Evolutionary conservation across 2,329 filamentous ascomycete species (phyloP), one percentile per base, ranked within the genome.

Genomic region (Ophiostoma montium): DNA sequence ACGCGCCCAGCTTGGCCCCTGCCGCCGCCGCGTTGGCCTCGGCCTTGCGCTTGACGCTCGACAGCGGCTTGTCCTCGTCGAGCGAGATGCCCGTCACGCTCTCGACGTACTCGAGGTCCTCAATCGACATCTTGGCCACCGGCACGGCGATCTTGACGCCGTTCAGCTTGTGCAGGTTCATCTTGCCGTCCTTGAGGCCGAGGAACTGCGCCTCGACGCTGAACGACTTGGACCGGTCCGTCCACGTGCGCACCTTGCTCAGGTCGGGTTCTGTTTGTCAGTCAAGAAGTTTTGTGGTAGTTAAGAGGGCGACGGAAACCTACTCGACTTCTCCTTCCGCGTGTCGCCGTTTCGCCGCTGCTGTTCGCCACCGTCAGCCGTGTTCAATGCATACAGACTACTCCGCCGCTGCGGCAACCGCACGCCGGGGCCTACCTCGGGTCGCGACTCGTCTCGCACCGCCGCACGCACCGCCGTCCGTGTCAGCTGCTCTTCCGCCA

Each of bases 141-240:
- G 92, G 92, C 4, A 98, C 92, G 9, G 92, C 92, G 65, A 98
- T 98, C 66, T 96, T 96, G 59, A 98, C 88, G 35, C 92, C 92
- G 62, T 98, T 98, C 67, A 87, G 76, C 69, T 98, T 98, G 70
- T 98, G 92, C 19, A 98, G 72, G 65, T 98, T 94, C 56, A 98
- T 94, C 66, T 96, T 53, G 55, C 89, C 87, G 62, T 96, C 92
- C 63, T 87, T 87, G 47, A 96, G 75, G 27, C 88, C 90, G 47
- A 98, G 78, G 61, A 96, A 98, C 62, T 98, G 87, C 15, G 92
- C 92, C 57, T 96, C 92, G 49, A 98, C 92, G 58, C 87, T 96
- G 68, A 98, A 98, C 1, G 89, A 90, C 59, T 90, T 92, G 33
- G 87, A 87, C 57, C 92, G 80, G 65, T 98, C 92, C 31, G 88